A percentile compares a stretch with the other conserved stretches of the same genome.
phyloP scores from a whole-genome alignment of 1,284 basidiomycete genomes.

The Papiliotrema nemorosa region DNA sequence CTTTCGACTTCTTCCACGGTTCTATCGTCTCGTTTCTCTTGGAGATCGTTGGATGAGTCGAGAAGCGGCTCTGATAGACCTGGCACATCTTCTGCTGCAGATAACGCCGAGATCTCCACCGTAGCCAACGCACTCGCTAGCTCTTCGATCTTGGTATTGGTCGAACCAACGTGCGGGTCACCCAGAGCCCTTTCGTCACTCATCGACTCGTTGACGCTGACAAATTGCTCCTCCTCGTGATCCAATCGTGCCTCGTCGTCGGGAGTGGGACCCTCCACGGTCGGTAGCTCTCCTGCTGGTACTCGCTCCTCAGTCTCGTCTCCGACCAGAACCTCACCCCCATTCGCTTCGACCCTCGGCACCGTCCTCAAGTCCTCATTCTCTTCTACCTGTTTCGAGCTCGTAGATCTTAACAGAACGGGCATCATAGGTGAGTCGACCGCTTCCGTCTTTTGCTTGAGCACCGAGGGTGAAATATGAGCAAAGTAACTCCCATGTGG shows the following conservation, averaged over 20 bases:
- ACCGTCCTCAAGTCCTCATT: not conserved
- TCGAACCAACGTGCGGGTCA: not conserved
- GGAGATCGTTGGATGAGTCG: no score
- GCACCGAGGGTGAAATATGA: not conserved
- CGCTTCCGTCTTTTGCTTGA: not conserved
- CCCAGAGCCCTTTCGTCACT: not conserved
- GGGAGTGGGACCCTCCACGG: not conserved
- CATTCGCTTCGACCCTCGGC: not conserved
- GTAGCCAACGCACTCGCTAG: not conserved
- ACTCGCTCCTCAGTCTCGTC: no score
- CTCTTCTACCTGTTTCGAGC: not conserved
- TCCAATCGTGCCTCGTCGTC: not conserved
- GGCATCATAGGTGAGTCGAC: conserved; percentile 4
- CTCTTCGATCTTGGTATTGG: not conserved
- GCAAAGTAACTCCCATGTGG: not conserved
- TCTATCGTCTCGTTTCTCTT: not conserved
- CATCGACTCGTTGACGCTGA: not conserved
- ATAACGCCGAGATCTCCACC: not conserved
- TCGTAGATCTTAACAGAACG: not conserved
- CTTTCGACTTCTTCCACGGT: not conserved
- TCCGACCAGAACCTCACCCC: not conserved
- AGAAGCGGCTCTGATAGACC: no score
- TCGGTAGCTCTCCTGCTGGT: not conserved
- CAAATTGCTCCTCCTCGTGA: not conserved
- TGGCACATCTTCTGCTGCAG: no score